Evolutionary conservation across 2,329 filamentous ascomycete species (phyloP).

Genomic region (Madurella fahalii): DNA sequence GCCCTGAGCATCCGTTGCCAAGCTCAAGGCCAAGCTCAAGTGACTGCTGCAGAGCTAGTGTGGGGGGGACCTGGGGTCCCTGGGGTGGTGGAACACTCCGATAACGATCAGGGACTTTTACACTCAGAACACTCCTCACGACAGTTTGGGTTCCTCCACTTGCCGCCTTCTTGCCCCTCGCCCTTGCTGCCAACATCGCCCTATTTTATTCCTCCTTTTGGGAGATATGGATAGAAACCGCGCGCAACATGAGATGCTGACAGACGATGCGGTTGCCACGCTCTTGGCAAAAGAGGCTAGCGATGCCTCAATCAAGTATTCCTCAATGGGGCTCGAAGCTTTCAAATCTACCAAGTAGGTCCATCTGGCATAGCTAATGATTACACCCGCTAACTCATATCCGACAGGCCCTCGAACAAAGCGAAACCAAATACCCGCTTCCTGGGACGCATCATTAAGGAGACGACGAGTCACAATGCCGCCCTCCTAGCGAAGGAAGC

Average conservation of each 20-base stretch:
- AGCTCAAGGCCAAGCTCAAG: no score
- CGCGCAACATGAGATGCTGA: slow-evolving; percentile 47
- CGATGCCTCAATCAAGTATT: slow-evolving; percentile 68
- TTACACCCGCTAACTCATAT: slow-evolving; percentile 5
- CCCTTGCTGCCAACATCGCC: neutral
- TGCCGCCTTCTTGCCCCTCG: neutral
- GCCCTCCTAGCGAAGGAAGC: slow-evolving; percentile 80
- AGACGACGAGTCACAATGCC: slow-evolving; percentile 85
- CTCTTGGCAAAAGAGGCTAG: slow-evolving; percentile 78
- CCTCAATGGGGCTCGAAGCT: slow-evolving; percentile 68
- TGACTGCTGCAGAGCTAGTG: no score
- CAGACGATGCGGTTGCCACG: slow-evolving; percentile 74
- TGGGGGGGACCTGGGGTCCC: no score
- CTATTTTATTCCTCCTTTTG: neutral
- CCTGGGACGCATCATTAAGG: slow-evolving; percentile 79
- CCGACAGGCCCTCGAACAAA: slow-evolving; percentile 57
- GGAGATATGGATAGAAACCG: slow-evolving; percentile 2
- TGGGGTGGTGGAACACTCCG: neutral
- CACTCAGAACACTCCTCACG: neutral
- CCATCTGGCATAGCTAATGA: slow-evolving; percentile 1
- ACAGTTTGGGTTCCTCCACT: neutral
- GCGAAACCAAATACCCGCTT: slow-evolving; percentile 92
- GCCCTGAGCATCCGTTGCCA: no score
- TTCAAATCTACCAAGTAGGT: slow-evolving; percentile 48
- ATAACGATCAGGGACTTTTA: neutral